Conservation (phyloP, 1,139 yeast genomes). For the Candida sp. region DNA sequence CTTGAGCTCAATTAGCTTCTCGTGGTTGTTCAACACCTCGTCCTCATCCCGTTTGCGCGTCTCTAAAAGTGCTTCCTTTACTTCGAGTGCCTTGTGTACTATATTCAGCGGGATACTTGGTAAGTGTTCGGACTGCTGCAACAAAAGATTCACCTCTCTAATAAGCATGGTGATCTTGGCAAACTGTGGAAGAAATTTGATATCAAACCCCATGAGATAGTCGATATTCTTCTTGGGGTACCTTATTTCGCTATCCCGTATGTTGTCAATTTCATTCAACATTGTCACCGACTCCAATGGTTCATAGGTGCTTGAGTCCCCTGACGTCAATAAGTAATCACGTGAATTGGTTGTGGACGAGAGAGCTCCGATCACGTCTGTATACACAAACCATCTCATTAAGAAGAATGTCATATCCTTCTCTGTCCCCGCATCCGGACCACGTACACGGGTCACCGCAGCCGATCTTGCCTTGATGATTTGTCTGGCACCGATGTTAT, state of each 20-base stretch:
- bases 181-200: slow-evolving; percentile 53
- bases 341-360: slow-evolving; percentile 39
- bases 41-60: slow-evolving; percentile 39
- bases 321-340: slow-evolving; percentile 23
- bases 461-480: slow-evolving; percentile 57
- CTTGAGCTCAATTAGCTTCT: slow-evolving; percentile 24
- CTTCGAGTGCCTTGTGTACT: slow-evolving; percentile 49
- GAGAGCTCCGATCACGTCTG: slow-evolving; percentile 70
- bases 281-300: slow-evolving; percentile 21
- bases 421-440: slow-evolving; percentile 25
- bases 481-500: slow-evolving; percentile 71
- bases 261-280: slow-evolving; percentile 14
- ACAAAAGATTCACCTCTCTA: slow-evolving; percentile 34
- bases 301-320: slow-evolving; percentile 16
- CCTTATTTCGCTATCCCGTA: slow-evolving; percentile 7
- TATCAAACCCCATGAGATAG: slow-evolving; percentile 62
- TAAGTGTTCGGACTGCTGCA: slow-evolving; percentile 17
- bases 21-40: slow-evolving; percentile 35
- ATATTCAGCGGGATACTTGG: slow-evolving; percentile 34
- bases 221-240: slow-evolving; percentile 54
- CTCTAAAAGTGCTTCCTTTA: slow-evolving; percentile 39
- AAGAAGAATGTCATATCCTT: slow-evolving; percentile 60
- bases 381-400: slow-evolving; percentile 73
- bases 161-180: slow-evolving; percentile 51
- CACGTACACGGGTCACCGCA: slow-evolving; percentile 2